Conservation (phyloP, 2,329 filamentous ascomycete species). For the Phaeomoniella chlamydospora region DNA sequence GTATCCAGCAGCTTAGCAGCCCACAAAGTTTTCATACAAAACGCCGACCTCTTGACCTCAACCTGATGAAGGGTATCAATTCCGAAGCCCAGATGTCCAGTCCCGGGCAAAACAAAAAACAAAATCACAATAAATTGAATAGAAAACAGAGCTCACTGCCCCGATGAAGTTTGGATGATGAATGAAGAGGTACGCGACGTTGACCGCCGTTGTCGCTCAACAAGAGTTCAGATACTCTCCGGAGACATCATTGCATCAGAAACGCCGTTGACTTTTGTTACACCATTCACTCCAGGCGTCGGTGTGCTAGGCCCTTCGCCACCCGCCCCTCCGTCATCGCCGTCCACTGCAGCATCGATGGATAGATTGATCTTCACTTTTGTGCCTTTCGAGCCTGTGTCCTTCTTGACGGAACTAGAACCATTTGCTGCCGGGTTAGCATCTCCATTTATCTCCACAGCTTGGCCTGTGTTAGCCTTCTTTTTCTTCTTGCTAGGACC, state of each 20-base stretch:
- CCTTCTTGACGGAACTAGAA: neutral
- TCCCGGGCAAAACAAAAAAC: neutral
- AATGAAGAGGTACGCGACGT: too few species aligned
- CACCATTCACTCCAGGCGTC: neutral
- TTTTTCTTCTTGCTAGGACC: conserved; percentile 8
- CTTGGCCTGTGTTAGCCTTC: conserved; percentile 6
- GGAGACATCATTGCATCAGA: neutral
- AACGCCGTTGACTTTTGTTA: neutral
- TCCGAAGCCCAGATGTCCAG: neutral
- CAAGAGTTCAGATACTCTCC: neutral
- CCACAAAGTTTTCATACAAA: neutral
- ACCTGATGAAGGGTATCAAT: neutral
- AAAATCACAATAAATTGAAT: neutral
- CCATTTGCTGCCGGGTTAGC: neutral
- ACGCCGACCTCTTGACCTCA: neutral
- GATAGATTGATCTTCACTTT: neutral
- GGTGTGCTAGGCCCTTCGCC: neutral
- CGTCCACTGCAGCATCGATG: neutral
- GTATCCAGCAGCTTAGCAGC: neutral
- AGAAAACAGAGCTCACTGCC: too few species aligned
- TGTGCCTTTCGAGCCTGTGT: neutral
- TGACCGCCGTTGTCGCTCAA: too few species aligned
- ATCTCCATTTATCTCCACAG: conserved; percentile 1
- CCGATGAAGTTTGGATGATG: too few species aligned
- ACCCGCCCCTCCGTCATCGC: neutral